Evolutionary conservation across 768 basidiomycete genomes (phyloP), one percentile per base, ranked within the genome.

Genomic region (Calocybe cyanea): DNA sequence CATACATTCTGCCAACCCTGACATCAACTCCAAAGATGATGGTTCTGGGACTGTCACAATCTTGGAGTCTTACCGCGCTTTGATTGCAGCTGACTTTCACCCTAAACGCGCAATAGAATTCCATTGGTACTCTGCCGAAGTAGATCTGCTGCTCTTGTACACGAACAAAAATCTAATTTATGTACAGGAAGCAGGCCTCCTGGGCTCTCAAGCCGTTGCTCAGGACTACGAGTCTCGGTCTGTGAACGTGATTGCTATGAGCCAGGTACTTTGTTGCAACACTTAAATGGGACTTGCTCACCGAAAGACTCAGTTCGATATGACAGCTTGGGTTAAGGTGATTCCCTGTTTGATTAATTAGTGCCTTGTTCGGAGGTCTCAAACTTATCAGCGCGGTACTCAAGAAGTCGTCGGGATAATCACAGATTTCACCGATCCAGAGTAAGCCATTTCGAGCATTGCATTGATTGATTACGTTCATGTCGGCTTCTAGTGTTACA

Each of bases 281-380:
- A 47, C 46, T 43, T 40, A 44, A 46, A 45, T 30, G 45, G 39
- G 19, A 15, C 34, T 48, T 53, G 23, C 46, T 60, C 48, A 56
- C 43, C 28, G 38, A n/a, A 33, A 31, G 47, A 31, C 43, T 40
- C 55, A 89, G 87, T 88, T 86, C 58, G 89, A 92, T 62, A 92
- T 92, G 90, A 92, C 90, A 17, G 90, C 90, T 45, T 96, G 92
- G 92, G 88, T 95, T 50, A 92, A 92, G 77, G 78, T 71, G 73
- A 73, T 58, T 68, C 32, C 53, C 41, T 17, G n/a, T 51, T 38
- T 43, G 23, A 38, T 45, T 43, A 38, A 41, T 28, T 28, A 28
- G 30, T 10, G 41, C 17, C 40, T 17, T 35, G 34, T 35, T 38
- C 30, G 38, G 25, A 53, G 54, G 41, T 61, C 38, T 45, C 55